Evolutionary conservation across 768 basidiomycete genomes (phyloP).

Genomic region (Pholiota molesta): DNA sequence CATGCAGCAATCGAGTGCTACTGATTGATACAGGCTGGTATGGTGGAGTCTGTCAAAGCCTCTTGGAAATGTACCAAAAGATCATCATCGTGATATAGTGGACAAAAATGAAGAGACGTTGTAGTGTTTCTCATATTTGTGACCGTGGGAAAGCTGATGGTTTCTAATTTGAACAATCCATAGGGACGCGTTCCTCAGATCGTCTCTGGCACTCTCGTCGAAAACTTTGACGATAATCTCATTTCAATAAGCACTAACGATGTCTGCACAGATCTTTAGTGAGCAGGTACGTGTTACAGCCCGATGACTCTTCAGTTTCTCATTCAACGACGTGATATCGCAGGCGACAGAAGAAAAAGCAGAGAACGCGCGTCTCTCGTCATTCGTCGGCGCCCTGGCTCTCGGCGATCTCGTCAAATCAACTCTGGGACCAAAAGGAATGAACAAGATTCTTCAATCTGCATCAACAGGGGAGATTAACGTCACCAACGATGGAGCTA

Average conservation of each 20-base stretch:
- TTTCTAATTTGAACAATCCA: slow-evolving; percentile 11
- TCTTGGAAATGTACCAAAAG: no score
- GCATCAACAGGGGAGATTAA: slow-evolving; percentile 88
- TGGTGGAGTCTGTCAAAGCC: no score
- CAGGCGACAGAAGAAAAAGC: slow-evolving; percentile 93
- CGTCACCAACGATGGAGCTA: slow-evolving; percentile 98
- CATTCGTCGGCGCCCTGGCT: slow-evolving; percentile 96
- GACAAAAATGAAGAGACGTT: not conserved
- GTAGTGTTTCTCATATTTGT: slow-evolving; percentile 2
- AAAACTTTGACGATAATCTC: slow-evolving; percentile 2
- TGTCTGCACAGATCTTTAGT: slow-evolving; percentile 19
- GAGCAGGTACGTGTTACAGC: slow-evolving; percentile 13
- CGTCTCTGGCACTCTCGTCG: slow-evolving; percentile 6
- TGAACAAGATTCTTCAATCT: slow-evolving; percentile 99
- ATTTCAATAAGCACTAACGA: not conserved
- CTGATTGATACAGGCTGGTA: no score
- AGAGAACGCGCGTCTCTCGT: slow-evolving; percentile 96
- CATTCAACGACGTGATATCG: slow-evolving; percentile 10
- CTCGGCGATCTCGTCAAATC: slow-evolving; percentile 98
- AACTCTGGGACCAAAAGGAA: slow-evolving; percentile 97
- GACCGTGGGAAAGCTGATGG: slow-evolving; percentile 5
- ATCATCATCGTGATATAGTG: not conserved
- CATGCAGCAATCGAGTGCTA: no score
- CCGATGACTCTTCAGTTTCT: not conserved
- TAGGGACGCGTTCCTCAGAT: slow-evolving; percentile 10